Percentiles rank a stretch among this genome's conserved stretches.
Conservation (phyloP, 1,284 basidiomycete genomes). For the Neonothopanus nambi region DNA sequence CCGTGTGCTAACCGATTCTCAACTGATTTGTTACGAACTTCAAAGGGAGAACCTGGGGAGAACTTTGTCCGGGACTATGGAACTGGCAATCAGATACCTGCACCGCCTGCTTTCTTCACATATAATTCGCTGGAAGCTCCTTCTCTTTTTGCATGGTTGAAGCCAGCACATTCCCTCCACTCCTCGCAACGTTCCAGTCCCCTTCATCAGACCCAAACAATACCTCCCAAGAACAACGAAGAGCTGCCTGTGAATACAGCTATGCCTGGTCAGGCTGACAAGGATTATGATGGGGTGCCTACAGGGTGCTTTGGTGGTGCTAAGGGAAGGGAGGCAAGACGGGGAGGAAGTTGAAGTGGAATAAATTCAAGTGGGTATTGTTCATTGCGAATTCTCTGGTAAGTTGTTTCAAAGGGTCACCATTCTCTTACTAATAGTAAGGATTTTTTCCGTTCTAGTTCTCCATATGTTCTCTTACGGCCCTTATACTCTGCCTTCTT, state of each 20-base stretch:
- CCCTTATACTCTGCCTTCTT: slow-evolving; percentile 58
- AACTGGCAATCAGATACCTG: slow-evolving; percentile 83
- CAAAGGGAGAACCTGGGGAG: too few species aligned
- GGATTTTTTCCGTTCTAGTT: slow-evolving; percentile 33
- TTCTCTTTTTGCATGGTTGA: slow-evolving; percentile 48
- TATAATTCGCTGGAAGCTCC: slow-evolving; percentile 66
- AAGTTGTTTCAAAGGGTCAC: slow-evolving; percentile 27
- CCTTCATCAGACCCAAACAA: slow-evolving; percentile 3
- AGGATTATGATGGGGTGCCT: slow-evolving; percentile 15
- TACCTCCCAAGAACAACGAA: slow-evolving; percentile 8
- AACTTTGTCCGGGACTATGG: slow-evolving; percentile 84
- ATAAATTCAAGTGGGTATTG: slow-evolving; percentile 69
- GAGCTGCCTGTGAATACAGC: slow-evolving; percentile 57
- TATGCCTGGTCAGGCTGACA: slow-evolving; percentile 45
- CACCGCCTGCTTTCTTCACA: slow-evolving; percentile 82
- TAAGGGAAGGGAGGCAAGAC: slow-evolving; percentile 29
- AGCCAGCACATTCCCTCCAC: slow-evolving; percentile 58
- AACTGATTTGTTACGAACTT: slow-evolving; percentile 49
- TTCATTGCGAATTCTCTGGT: slow-evolving; percentile 57
- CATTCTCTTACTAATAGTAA: slow-evolving; percentile 36
- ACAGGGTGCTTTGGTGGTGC: slow-evolving; percentile 31
- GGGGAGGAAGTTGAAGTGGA: slow-evolving; percentile 56
- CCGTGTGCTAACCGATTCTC: background rate
- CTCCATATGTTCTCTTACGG: slow-evolving; percentile 51
- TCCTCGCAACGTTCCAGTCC: slow-evolving; percentile 46